A percentile compares a stretch with the other conserved stretches of the same genome.
phyloP scores from a whole-genome alignment of 306 rosid species.

The Pachyrhizus erosus region DNA sequence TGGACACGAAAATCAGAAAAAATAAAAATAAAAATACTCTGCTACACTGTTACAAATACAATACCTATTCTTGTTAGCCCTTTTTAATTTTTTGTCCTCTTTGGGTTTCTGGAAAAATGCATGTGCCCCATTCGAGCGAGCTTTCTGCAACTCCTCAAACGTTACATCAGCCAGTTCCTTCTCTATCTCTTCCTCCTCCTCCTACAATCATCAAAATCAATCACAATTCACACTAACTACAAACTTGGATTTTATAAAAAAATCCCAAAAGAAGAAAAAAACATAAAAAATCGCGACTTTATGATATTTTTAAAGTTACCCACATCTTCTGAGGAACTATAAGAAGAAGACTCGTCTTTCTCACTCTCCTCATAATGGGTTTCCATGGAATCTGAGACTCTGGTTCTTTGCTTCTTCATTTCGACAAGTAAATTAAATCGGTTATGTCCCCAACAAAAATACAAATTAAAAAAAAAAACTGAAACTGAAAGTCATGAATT shows the following conservation, averaged over 20 bases:
- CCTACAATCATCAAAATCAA: slow-evolving; percentile 46
- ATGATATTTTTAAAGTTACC: slow-evolving; percentile 11
- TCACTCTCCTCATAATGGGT: slow-evolving; percentile 43
- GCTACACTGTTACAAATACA: background rate
- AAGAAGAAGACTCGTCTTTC: slow-evolving; percentile 36
- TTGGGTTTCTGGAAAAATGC: slow-evolving; percentile 47
- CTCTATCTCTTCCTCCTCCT: slow-evolving; percentile 79
- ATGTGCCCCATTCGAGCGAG: slow-evolving; percentile 75
- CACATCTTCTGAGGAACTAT: slow-evolving; percentile 53
- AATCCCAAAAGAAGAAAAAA: background rate
- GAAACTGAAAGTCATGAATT: background rate
- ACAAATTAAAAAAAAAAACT: too few relatives aligned
- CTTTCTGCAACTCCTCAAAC: slow-evolving; percentile 85
- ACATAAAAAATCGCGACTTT: background rate
- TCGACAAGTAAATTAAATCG: background rate
- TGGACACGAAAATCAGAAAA: background rate
- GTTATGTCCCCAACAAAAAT: background rate
- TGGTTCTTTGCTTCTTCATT: slow-evolving; percentile 40
- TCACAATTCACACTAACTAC: background rate
- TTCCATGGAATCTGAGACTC: slow-evolving; percentile 34
- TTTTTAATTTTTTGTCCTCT: slow-evolving; percentile 58
- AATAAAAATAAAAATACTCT: background rate
- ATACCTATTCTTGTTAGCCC: slow-evolving; percentile 88
- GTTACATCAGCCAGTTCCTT: slow-evolving; percentile 82
- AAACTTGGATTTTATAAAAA: background rate